Base-by-base conservation (phyloP, 441 rosid species). In the Hura crepitans region DNA sequence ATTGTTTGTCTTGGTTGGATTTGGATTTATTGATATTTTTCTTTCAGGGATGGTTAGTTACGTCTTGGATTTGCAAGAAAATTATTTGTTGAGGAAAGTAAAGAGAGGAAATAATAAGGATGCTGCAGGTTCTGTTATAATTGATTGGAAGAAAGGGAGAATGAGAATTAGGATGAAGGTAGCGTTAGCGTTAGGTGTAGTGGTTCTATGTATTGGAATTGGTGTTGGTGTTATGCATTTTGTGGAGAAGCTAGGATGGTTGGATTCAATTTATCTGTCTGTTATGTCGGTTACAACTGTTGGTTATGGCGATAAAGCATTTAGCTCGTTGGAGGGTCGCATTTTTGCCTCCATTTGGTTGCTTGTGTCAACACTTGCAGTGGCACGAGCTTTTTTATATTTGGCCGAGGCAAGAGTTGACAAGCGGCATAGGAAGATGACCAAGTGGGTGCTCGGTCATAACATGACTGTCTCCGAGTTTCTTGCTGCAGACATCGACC, bases 111-210 rank as follows among this genome's bases (percentile, higher is more conserved):
- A 62, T 17, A 72, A 81, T 18, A 82, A 71, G 57, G 80, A 88
- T 17, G 57, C 79, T 0, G 75, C 72, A 0, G 82, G 77, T 11
- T 84, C 91, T 6, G 87, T 82, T 75, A 86, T 95, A 55, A 75
- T 95, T 45, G 98, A 95, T 84, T 85, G 92, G 60, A 89, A 89
- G 81, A 95, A 92, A 74, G 99, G 99, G 30, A 87, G 99, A 73
- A 89, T 92, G 95, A 87, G 98, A 85, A 95, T 95, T 54, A 82
- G 99, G 74, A 86, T 88, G 91, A 95, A 90, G 90, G 99, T 95
- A 47, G 96, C 78, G 22, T 80, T 95, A 72, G 99, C 99, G 13
- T 80, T 95, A 49, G 92, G 92, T 28, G 96, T 88, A 75, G 93
- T 92, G 76, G 88, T 90, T 70, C 76, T 92, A 23, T 95, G 97